These are phyloP conservation scores for Trichoderma harzianum DNA, from an alignment of 2,329 filamentous ascomycete genomes.

Conservation along the genomic window DNA sequence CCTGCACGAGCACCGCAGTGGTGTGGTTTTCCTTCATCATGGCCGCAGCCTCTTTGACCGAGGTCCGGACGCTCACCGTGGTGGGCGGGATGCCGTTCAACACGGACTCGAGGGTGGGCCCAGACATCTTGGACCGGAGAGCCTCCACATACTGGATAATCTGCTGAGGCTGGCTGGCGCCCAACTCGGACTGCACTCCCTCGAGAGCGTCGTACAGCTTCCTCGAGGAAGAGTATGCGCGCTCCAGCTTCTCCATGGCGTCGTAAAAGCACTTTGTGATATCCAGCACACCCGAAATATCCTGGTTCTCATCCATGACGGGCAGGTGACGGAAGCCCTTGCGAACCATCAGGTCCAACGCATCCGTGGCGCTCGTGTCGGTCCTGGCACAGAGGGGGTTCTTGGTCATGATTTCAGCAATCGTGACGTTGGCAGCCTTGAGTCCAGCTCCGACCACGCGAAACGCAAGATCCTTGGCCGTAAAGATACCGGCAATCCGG, in stretches of 20 bases:
- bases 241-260: slow-evolving; percentile 98
- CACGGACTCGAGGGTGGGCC: slow-evolving; percentile 91
- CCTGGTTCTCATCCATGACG: slow-evolving; percentile 99
- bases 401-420: slow-evolving; percentile 99
- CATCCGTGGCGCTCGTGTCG: slow-evolving; percentile 96
- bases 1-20: slow-evolving; percentile 91
- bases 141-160: slow-evolving; percentile 99
- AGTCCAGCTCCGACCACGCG: slow-evolving; percentile 88
- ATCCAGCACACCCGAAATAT: slow-evolving; percentile 95
- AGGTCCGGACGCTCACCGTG: slow-evolving; percentile 92
- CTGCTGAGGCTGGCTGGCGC: slow-evolving; percentile 93
- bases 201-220: slow-evolving; percentile 97
- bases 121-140: slow-evolving; percentile 93
- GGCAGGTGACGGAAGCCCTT: slow-evolving; percentile 97
- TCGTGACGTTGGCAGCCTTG: slow-evolving; percentile 85
- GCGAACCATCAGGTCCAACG: slow-evolving; percentile 93
- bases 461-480: slow-evolving; percentile 96
- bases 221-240: slow-evolving; percentile 95
- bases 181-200: slow-evolving; percentile 94
- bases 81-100: slow-evolving; percentile 87
- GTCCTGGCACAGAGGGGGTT: slow-evolving; percentile 96
- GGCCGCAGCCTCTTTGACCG: slow-evolving; percentile 90
- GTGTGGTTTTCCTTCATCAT: slow-evolving; percentile 99
- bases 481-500: slow-evolving; percentile 97
- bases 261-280: slow-evolving; percentile 99